Conservation (phyloP, 2,329 filamentous ascomycete species). For the Trichoderma guizhouense region DNA sequence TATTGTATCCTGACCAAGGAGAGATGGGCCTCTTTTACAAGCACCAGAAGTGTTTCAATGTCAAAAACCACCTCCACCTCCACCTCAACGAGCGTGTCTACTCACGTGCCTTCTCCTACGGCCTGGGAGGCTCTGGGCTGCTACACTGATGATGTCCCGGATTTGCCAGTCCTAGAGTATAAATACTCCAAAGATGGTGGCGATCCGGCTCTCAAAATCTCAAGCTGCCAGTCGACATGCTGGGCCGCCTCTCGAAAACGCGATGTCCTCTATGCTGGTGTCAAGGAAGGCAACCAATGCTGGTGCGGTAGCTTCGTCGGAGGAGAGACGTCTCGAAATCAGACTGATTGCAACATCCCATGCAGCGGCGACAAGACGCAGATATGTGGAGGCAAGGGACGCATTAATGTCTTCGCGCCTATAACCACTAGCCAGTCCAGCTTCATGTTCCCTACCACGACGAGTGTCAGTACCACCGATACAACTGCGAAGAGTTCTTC, state of each 20-base stretch:
- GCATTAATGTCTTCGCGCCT: conserved; percentile 21
- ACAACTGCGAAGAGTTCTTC: background rate
- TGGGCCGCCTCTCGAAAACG: background rate
- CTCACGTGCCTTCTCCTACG: background rate
- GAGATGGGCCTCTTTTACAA: background rate
- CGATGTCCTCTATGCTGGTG: background rate
- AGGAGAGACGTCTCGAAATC: background rate
- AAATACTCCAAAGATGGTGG: conserved; percentile 21
- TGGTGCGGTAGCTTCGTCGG: background rate
- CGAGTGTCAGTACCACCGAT: background rate
- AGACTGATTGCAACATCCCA: background rate
- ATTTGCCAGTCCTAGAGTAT: conserved; percentile 9
- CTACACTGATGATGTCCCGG: background rate
- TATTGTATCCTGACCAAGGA: background rate
- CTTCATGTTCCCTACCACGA: background rate
- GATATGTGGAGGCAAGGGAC: conserved; percentile 22
- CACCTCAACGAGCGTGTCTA: background rate
- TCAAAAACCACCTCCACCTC: background rate
- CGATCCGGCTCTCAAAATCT: background rate
- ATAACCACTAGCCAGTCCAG: background rate
- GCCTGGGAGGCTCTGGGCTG: background rate
- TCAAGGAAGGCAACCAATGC: background rate
- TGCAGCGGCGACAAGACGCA: conserved; percentile 18
- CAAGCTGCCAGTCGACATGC: background rate
- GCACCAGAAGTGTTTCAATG: background rate